phyloP scores from a whole-genome alignment of 2,329 filamentous ascomycete genomes.

The Talaromyces sp. region DNA sequence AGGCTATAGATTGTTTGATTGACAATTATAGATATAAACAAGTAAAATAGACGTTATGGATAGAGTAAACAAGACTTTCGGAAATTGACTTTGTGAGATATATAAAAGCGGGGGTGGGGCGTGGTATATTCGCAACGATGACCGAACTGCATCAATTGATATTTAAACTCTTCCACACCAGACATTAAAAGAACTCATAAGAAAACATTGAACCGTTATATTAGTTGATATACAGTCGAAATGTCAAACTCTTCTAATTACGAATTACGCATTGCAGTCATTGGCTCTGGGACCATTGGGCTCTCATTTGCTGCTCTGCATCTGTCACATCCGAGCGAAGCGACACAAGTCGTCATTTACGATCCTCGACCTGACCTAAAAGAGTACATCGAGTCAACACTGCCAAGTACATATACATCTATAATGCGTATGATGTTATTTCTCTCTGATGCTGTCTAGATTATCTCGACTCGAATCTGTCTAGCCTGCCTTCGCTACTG shows the following conservation, averaged over 20 bases:
- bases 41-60: no score
- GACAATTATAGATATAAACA: no score
- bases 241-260: background rate
- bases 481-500: slow-evolving; percentile 11
- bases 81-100: background rate
- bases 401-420: slow-evolving; percentile 26
- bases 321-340: slow-evolving; percentile 15
- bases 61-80: no score
- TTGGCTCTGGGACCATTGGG: slow-evolving; percentile 48
- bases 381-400: slow-evolving; percentile 38
- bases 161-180: no score
- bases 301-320: slow-evolving; percentile 50
- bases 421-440: background rate
- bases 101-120: background rate
- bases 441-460: background rate
- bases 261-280: slow-evolving; percentile 27
- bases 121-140: background rate
- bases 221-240: background rate
- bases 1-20: no score
- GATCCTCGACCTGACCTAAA: slow-evolving; percentile 48
- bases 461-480: slow-evolving; percentile 2
- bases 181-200: background rate
- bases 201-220: background rate
- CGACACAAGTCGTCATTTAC: slow-evolving; percentile 31
- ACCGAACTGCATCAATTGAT: no score